Conservation (phyloP, 306 rosid species). For the Inga leiocalycina region DNA sequence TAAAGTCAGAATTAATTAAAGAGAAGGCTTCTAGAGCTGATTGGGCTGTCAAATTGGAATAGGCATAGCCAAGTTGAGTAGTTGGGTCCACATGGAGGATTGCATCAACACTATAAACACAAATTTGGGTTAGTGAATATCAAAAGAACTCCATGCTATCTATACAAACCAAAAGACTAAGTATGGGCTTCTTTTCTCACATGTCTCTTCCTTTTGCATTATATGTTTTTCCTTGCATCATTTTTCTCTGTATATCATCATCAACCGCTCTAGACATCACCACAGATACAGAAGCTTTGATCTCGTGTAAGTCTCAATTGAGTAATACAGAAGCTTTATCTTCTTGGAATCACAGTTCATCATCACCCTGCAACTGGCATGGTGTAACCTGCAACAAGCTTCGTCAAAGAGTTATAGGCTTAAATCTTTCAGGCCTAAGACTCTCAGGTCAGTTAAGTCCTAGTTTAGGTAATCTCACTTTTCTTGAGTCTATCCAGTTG, state of each 20-base stretch:
- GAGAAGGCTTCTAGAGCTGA: not conserved
- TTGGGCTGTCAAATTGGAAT: not conserved
- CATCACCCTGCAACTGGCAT: conserved; percentile 67
- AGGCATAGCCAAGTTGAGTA: not conserved
- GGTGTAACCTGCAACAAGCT: conserved; percentile 56
- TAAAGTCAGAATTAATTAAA: not conserved
- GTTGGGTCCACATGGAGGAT: not conserved
- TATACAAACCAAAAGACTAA: conserved; percentile 8
- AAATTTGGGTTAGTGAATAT: not conserved
- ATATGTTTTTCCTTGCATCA: conserved; percentile 13
- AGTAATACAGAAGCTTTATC: conserved; percentile 31
- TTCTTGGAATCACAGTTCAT: conserved; percentile 46
- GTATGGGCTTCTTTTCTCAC: conserved; percentile 42
- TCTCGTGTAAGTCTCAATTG: conserved; percentile 53
- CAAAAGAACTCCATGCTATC: conserved; percentile 16
- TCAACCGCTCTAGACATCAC: conserved; percentile 41
- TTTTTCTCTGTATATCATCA: conserved; percentile 35
- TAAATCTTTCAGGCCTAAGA: conserved; percentile 55
- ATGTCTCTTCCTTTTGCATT: conserved; percentile 17
- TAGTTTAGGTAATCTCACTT: conserved; percentile 58
- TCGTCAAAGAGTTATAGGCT: conserved; percentile 46
- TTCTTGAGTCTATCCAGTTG: conserved; percentile 52
- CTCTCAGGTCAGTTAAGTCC: conserved; percentile 56
- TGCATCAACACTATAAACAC: not conserved
- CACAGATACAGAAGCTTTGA: conserved; percentile 65